phyloP scores from a whole-genome alignment of 1,284 basidiomycete genomes.

The Coniferiporia weirii region DNA sequence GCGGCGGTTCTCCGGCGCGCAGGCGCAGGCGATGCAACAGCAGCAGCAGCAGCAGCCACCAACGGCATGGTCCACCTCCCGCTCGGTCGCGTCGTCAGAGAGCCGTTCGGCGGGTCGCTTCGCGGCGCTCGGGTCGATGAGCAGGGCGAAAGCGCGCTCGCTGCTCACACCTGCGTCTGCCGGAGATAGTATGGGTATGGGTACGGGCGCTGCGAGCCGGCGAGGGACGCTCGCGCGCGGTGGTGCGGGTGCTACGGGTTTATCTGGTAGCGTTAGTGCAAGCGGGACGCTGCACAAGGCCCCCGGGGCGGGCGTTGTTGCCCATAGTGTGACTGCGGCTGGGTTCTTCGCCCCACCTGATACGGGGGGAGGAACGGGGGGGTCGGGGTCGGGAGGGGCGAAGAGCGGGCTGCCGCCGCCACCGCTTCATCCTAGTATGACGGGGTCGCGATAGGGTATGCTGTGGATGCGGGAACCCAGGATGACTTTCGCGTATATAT shows the following conservation, averaged over 20 bases:
- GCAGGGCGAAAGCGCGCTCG: constrained; percentile 30
- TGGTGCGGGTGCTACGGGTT: constrained; percentile 19
- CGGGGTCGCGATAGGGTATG: background rate
- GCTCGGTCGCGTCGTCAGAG: constrained; percentile 19
- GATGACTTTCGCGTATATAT: background rate
- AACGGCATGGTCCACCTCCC: constrained; percentile 29
- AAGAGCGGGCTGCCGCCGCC: constrained; percentile 32
- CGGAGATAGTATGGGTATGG: background rate
- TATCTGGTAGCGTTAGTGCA: constrained; percentile 44
- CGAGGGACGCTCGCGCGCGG: constrained; percentile 30
- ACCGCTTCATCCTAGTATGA: constrained; percentile 16
- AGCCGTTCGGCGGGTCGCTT: constrained; percentile 19
- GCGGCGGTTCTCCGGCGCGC: constrained; percentile 10
- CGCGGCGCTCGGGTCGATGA: constrained; percentile 36
- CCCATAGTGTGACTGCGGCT: constrained; percentile 61
- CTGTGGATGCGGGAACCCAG: no score
- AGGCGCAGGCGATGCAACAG: constrained; percentile 20
- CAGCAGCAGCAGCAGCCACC: constrained; percentile 27
- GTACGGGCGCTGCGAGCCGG: background rate
- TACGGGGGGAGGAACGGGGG: background rate
- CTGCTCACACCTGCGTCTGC: constrained; percentile 8
- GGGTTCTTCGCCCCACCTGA: constrained; percentile 66
- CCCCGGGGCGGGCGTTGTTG: constrained; percentile 62
- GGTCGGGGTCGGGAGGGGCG: background rate
- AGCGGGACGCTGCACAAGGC: constrained; percentile 58